phyloP scores from a whole-genome alignment of 73 alveolate genomes.

The Symbiodinium natans region DNA sequence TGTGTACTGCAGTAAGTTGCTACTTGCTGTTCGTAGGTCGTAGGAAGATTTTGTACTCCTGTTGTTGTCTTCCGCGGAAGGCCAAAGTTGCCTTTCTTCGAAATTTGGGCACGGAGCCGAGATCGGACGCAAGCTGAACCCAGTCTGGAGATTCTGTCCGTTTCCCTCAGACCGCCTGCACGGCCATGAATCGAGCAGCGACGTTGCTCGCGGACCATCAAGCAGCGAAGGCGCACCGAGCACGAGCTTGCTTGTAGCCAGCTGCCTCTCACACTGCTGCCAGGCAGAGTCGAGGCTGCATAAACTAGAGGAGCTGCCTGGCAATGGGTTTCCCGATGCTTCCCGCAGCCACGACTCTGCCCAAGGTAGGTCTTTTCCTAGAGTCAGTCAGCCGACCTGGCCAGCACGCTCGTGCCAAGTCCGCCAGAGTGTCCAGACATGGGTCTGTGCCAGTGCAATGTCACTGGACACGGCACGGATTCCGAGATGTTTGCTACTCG shows the following conservation, averaged over 20 bases:
- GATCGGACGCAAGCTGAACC: neutral
- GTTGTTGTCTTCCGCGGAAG: too few species aligned
- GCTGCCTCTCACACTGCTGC: too few species aligned
- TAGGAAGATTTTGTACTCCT: too few species aligned
- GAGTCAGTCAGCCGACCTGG: neutral
- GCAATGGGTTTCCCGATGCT: too few species aligned
- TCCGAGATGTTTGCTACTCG: conserved; percentile 7
- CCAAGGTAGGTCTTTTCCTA: conserved; percentile 13
- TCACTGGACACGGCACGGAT: neutral
- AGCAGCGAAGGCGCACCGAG: conserved; percentile 48
- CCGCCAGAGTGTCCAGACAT: neutral
- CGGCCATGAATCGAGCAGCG: conserved; percentile 17
- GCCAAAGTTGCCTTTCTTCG: conserved; percentile 46
- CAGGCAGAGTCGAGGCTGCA: too few species aligned
- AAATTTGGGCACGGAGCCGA: conserved; percentile 34
- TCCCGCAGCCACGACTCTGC: neutral
- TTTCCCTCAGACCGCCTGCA: conserved; percentile 5
- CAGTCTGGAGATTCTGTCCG: neutral
- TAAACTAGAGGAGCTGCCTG: too few species aligned
- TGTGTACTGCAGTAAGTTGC: too few species aligned
- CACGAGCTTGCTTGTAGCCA: too few species aligned
- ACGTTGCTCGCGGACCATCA: conserved; percentile 57
- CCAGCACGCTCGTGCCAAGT: neutral
- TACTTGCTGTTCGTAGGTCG: too few species aligned
- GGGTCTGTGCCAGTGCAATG: conserved; percentile 24